phyloP scores from a whole-genome alignment of 805 yeast genomes.

The Wickerhamiella brachini region DNA sequence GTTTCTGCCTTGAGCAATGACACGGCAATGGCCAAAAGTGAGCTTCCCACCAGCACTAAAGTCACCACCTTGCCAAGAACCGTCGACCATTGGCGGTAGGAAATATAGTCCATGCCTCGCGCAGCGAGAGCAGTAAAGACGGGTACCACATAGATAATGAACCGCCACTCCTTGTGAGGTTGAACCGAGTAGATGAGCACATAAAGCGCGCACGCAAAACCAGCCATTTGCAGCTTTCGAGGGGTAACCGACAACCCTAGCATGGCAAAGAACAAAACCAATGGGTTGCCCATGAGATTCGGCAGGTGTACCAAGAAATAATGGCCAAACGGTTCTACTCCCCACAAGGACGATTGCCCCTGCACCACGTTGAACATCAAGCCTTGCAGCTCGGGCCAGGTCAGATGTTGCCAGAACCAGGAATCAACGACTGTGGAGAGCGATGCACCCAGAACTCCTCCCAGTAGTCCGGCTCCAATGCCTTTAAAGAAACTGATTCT shows the following conservation, averaged over 20 bases:
- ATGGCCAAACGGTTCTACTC: conserved; percentile 57
- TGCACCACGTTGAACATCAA: conserved; percentile 62
- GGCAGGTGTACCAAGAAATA: conserved; percentile 48
- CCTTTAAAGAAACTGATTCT: conserved; percentile 23
- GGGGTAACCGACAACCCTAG: conserved; percentile 15
- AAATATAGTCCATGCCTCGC: conserved; percentile 12
- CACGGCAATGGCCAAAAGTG: conserved; percentile 25
- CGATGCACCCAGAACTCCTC: conserved; percentile 38
- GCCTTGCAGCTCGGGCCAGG: conserved; percentile 66
- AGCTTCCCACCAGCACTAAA: conserved; percentile 23
- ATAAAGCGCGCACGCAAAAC: conserved; percentile 39
- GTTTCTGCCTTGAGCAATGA: conserved; percentile 43
- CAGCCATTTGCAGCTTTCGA: conserved; percentile 31
- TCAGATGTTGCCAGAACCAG: conserved; percentile 49
- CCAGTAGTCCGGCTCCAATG: conserved; percentile 31
- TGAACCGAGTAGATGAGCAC: conserved; percentile 59
- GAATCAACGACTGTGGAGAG: conserved; percentile 48
- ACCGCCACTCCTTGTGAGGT: conserved; percentile 93
- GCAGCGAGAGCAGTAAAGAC: conserved; percentile 52
- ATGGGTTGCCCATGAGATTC: conserved; percentile 25
- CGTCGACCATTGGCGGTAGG: conserved; percentile 7
- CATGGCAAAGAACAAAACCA: conserved; percentile 30
- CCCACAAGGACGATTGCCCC: conserved; percentile 73
- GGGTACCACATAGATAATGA: conserved; percentile 65
- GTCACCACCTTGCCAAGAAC: conserved; percentile 16